These are phyloP conservation scores for Adansonia madagascariensis DNA, from an alignment of 441 rosid species.

Conservation along the genomic window DNA sequence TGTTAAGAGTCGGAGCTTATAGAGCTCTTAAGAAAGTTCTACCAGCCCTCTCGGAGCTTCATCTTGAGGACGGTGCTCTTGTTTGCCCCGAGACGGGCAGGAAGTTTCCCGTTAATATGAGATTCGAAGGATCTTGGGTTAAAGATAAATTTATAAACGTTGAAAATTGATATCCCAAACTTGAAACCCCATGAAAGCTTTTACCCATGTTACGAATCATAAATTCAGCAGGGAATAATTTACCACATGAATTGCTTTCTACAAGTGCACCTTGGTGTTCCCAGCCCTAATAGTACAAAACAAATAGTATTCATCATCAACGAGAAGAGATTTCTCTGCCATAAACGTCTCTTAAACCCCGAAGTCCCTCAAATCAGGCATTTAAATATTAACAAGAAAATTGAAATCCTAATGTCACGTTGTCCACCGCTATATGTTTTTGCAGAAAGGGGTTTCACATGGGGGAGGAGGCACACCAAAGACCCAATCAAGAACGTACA, in stretches of 20 bases:
- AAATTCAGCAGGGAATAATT: neutral
- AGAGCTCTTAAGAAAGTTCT: slow-evolving; percentile 67
- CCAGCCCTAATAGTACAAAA: neutral
- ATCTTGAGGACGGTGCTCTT: slow-evolving; percentile 80
- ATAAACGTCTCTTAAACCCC: neutral
- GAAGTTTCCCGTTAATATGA: slow-evolving; percentile 62
- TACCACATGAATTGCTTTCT: neutral
- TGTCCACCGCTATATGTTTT: slow-evolving; percentile 18
- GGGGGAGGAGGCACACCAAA: slow-evolving; percentile 77
- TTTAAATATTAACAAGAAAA: too few relatives aligned
- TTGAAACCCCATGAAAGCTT: neutral
- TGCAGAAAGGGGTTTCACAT: slow-evolving; percentile 55
- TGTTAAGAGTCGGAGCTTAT: slow-evolving; percentile 45
- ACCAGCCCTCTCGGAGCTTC: slow-evolving; percentile 83
- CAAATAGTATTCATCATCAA: neutral
- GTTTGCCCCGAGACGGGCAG: slow-evolving; percentile 84
- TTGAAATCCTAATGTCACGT: too few relatives aligned
- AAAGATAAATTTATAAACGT: neutral
- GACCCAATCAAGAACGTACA: slow-evolving; percentile 93
- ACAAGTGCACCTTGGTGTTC: neutral
- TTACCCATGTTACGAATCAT: neutral
- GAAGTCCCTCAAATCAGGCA: too few relatives aligned
- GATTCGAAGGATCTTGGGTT: too few relatives aligned
- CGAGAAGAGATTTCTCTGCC: neutral
- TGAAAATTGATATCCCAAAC: neutral